A percentile compares a stretch with the other conserved stretches of the same genome.
Conservation (phyloP, 2,329 filamentous ascomycete species). For the Penicillium sp. region DNA sequence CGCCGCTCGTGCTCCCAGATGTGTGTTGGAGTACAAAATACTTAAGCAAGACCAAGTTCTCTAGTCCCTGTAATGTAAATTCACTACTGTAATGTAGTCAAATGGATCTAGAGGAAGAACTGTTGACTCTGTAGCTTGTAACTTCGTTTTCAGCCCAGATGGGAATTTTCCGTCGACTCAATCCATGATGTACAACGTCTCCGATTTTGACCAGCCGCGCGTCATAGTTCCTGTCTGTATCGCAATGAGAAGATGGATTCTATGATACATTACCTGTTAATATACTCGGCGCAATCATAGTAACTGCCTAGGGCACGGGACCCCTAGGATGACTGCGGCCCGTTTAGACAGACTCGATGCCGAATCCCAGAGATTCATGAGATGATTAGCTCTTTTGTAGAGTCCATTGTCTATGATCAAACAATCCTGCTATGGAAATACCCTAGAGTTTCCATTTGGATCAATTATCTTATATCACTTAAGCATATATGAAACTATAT, state of each 20-base stretch:
- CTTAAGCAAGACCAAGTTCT: slow-evolving; percentile 2
- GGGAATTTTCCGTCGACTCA: slow-evolving; percentile 9
- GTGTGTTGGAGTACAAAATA: slow-evolving; percentile 14
- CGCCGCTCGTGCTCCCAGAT: slow-evolving; percentile 14
- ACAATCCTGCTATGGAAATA: neutral
- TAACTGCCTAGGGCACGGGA: slow-evolving; percentile 3
- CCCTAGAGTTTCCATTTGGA: neutral
- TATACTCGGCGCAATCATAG: neutral
- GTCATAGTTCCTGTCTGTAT: slow-evolving; percentile 19
- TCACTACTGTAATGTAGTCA: neutral
- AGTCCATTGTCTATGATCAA: neutral
- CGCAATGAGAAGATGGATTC: slow-evolving; percentile 2
- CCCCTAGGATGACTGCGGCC: slow-evolving; percentile 13
- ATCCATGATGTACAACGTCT: slow-evolving; percentile 13
- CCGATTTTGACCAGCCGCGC: slow-evolving; percentile 17
- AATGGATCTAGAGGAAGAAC: neutral
- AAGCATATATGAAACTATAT: neutral
- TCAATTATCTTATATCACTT: neutral
- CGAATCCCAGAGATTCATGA: neutral
- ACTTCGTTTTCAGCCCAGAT: slow-evolving; percentile 10
- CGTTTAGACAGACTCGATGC: slow-evolving; percentile 4
- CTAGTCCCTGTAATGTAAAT: neutral
- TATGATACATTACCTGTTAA: neutral
- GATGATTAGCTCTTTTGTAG: neutral
- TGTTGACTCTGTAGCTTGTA: slow-evolving; percentile 5